Evolutionary conservation across 345 rosid genomes (phyloP).

Genomic region (Aquilaria yunnanensis): DNA sequence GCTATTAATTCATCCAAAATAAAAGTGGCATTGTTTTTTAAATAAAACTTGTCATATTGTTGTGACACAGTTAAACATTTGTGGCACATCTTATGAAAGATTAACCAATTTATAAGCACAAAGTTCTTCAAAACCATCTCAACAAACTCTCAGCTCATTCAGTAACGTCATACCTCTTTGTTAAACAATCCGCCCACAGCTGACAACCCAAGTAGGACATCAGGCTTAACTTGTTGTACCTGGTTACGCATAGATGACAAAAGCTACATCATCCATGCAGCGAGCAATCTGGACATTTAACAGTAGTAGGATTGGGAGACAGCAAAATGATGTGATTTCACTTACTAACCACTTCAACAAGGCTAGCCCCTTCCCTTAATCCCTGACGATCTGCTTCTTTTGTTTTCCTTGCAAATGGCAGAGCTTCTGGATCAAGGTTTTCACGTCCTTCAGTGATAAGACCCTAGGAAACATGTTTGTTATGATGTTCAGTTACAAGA

Average conservation of each 20-base stretch:
- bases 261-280: neutral
- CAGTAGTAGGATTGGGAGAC: neutral
- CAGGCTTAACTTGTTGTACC: constrained; percentile 93
- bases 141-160: too few species aligned
- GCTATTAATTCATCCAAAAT: too few species aligned
- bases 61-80: too few species aligned
- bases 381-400: constrained; percentile 87
- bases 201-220: constrained; percentile 98
- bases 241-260: constrained; percentile 25
- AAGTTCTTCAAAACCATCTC: too few species aligned
- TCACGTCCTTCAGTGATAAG: constrained; percentile 84
- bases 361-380: constrained; percentile 79
- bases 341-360: constrained; percentile 80
- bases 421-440: constrained; percentile 69
- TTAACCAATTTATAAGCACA: too few species aligned
- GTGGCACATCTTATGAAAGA: too few species aligned
- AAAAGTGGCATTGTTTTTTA: too few species aligned
- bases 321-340: neutral
- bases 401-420: constrained; percentile 73
- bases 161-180: constrained; percentile 55
- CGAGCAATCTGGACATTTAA: neutral
- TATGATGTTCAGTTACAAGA: neutral
- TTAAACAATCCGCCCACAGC: constrained; percentile 99
- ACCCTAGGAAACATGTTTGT: constrained; percentile 49
- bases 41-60: too few species aligned